Evolutionary conservation across 2,329 filamentous ascomycete species (phyloP).

Genomic region (Coniochaeta pulveracea): DNA sequence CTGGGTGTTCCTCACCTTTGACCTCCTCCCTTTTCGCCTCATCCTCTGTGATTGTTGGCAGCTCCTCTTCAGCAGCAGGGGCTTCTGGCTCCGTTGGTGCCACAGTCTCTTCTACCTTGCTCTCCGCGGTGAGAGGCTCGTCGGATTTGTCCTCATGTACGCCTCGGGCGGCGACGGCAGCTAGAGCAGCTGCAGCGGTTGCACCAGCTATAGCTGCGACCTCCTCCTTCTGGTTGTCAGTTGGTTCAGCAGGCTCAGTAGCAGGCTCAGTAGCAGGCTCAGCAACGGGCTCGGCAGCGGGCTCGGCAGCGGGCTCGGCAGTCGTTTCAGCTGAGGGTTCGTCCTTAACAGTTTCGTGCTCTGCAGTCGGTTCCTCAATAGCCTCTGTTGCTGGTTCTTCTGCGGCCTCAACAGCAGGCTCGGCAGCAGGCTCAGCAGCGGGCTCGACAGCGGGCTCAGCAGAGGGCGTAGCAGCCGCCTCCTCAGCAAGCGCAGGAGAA

Average conservation of each 20-base stretch:
- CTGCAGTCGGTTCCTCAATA: slow-evolving; percentile 13
- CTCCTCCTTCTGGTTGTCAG: no score
- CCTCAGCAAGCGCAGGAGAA: slow-evolving; percentile 23
- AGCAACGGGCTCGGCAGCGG: slow-evolving; percentile 19
- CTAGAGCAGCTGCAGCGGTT: background rate
- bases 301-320: slow-evolving; percentile 41
- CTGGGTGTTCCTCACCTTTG: slow-evolving; percentile 19
- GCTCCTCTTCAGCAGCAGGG: background rate
- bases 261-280: background rate
- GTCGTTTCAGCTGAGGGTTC: slow-evolving; percentile 24
- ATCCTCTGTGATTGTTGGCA: slow-evolving; percentile 4
- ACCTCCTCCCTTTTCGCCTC: slow-evolving; percentile 8
- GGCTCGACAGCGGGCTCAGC: background rate
- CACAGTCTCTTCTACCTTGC: slow-evolving; percentile 1
- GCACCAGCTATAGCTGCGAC: background rate
- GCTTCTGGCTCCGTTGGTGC: background rate
- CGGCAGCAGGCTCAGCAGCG: background rate
- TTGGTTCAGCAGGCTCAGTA: slow-evolving; percentile 13
- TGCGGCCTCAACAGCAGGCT: background rate
- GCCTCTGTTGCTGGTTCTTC: slow-evolving; percentile 4
- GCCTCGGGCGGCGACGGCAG: no score
- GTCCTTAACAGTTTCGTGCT: slow-evolving; percentile 6
- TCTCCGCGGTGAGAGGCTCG: background rate
- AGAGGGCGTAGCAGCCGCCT: background rate
- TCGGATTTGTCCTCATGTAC: background rate